Percentiles rank a stretch among this genome's conserved stretches.
These are phyloP conservation scores for Caryopteris hybrid DNA, from an alignment of 305 asterid species.

Conservation along the genomic window DNA sequence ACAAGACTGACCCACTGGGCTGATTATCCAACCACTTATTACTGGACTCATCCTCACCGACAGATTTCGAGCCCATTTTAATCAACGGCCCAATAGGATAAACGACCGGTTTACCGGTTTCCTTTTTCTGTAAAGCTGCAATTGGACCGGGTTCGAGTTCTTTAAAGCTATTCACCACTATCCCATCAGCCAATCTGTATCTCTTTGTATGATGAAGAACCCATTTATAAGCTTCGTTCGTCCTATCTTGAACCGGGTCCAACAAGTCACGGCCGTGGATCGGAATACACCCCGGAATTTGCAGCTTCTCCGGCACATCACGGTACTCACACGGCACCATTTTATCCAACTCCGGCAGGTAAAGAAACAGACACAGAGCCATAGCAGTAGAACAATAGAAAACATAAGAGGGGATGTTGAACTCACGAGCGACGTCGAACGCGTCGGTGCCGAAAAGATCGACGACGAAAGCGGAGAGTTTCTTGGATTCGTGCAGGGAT, in stretches of 20 bases:
- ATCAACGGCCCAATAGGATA: constrained; percentile 68
- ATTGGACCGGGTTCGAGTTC: constrained; percentile 66
- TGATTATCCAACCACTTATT: constrained; percentile 65
- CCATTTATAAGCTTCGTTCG: constrained; percentile 64
- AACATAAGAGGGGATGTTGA: constrained; percentile 43
- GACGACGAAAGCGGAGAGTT: constrained; percentile 52
- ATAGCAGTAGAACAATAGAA: constrained; percentile 69
- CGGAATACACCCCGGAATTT: constrained; percentile 66
- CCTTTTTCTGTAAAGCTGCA: constrained; percentile 22
- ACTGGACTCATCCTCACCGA: neutral
- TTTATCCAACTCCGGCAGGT: constrained; percentile 51
- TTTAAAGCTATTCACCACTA: constrained; percentile 54
- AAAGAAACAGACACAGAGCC: constrained; percentile 40
- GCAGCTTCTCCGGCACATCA: constrained; percentile 47
- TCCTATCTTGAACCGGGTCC: constrained; percentile 72
- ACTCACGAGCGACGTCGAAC: constrained; percentile 53
- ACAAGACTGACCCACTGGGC: constrained; percentile 70
- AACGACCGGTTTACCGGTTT: constrained; percentile 38
- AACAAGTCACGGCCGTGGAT: constrained; percentile 58
- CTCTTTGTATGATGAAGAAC: constrained; percentile 44
- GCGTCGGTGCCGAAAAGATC: constrained; percentile 84
- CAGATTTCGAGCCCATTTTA: constrained; percentile 24
- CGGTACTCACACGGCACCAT: constrained; percentile 44
- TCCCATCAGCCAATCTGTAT: constrained; percentile 58
- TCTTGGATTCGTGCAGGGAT: constrained; percentile 14